phyloP scores from a whole-genome alignment of 2,329 filamentous ascomycete genomes.

The Tolypocladium paradoxum region DNA sequence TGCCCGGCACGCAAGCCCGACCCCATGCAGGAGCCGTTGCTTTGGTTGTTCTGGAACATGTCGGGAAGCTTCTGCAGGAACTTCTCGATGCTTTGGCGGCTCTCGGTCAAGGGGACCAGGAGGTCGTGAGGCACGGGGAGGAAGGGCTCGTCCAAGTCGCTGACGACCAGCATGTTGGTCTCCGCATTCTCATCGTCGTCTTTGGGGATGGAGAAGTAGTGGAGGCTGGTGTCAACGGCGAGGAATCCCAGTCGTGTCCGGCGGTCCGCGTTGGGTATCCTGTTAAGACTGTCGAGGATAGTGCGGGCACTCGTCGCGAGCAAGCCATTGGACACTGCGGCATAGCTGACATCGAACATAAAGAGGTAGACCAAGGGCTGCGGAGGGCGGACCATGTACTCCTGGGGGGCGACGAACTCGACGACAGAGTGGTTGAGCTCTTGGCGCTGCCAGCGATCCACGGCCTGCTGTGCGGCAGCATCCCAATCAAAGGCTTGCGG shows the following conservation, averaged over 20 bases:
- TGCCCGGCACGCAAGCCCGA: conserved; percentile 87
- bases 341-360: conserved; percentile 88
- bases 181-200: conserved; percentile 78
- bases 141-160: conserved; percentile 93
- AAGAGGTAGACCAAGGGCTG: conserved; percentile 94
- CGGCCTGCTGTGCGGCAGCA: conserved; percentile 75
- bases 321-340: conserved; percentile 79
- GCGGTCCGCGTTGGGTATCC: conserved; percentile 96
- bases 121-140: conserved; percentile 87
- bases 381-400: conserved; percentile 97
- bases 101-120: conserved; percentile 79
- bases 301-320: conserved; percentile 86
- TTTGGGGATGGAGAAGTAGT: conserved; percentile 91
- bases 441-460: conserved; percentile 83
- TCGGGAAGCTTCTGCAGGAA: conserved; percentile 85
- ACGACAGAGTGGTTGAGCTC: conserved; percentile 96
- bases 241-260: conserved; percentile 90
- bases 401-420: conserved; percentile 94
- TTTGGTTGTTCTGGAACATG: conserved; percentile 96
- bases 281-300: conserved; percentile 86
- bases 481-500: conserved; percentile 99
- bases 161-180: conserved; percentile 85
- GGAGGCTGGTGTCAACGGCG: conserved; percentile 84
- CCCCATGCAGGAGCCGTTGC: conserved; percentile 84
- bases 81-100: conserved; percentile 78